Evolutionary conservation across 371 early-diverging fungal species (phyloP).

Genomic region (Phascolomyces articulosus): DNA sequence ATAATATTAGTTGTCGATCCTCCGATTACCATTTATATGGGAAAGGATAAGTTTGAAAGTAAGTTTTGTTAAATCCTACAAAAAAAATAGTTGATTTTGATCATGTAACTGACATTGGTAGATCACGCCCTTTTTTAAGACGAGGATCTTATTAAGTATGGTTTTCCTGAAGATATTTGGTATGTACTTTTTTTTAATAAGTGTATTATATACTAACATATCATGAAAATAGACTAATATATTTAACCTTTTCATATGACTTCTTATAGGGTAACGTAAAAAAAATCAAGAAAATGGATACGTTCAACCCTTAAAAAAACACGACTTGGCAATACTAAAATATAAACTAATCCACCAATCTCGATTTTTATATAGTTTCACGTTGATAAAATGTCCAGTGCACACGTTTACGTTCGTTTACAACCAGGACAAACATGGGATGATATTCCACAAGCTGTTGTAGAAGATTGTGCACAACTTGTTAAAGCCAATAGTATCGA

Average conservation of each 20-base stretch:
- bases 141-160: slow-evolving; percentile 95
- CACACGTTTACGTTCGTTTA: slow-evolving; percentile 94
- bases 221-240: no score
- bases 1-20: slow-evolving; percentile 64
- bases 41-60: slow-evolving; percentile 97
- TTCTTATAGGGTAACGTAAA: background rate
- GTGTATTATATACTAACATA: no score
- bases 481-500: slow-evolving; percentile 96
- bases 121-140: slow-evolving; percentile 44
- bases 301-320: background rate
- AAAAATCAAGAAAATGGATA: background rate
- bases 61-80: slow-evolving; percentile 17
- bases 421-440: slow-evolving; percentile 79
- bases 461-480: slow-evolving; percentile 90
- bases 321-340: no score
- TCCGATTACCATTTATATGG: slow-evolving; percentile 91
- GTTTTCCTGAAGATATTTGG: slow-evolving; percentile 94
- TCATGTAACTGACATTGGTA: background rate
- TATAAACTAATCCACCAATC: no score
- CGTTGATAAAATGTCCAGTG: slow-evolving; percentile 95
- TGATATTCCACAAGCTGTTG: slow-evolving; percentile 70
- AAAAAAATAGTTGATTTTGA: no score
- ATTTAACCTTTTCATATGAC: background rate
- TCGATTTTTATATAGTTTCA: slow-evolving; percentile 74
- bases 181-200: slow-evolving; percentile 24